Conservation (phyloP, 202 grass and related monocot genomes). For the Schoenoplectus tabernaemontani region DNA sequence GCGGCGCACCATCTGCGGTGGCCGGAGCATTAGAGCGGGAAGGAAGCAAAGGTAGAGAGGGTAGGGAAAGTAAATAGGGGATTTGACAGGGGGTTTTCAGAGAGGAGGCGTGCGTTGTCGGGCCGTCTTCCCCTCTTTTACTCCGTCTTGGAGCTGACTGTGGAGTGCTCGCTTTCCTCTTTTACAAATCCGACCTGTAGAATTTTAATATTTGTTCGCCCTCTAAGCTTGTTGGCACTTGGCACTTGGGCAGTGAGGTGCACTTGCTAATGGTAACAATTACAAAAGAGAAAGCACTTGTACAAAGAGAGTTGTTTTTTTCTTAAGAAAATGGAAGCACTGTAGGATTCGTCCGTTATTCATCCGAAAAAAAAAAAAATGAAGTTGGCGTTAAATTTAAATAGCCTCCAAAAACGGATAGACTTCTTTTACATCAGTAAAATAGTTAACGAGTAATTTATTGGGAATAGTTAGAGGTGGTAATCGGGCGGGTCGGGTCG, state of each 20-base stretch:
- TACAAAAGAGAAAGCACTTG: no score
- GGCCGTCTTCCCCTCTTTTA: neutral
- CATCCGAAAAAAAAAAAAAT: neutral
- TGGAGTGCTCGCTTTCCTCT: conserved; percentile 3
- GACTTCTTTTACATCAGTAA: neutral
- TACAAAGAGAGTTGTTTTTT: neutral
- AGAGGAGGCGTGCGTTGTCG: conserved; percentile 10
- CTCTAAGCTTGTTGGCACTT: neutral
- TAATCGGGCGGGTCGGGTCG: no score
- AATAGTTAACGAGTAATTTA: no score
- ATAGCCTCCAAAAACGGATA: neutral
- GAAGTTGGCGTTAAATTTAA: neutral
- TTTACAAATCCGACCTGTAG: neutral
- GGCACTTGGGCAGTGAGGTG: no score
- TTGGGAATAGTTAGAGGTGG: no score
- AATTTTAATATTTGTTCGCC: neutral
- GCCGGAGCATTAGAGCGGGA: conserved; percentile 10
- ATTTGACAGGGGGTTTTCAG: conserved; percentile 7
- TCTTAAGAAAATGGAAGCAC: neutral
- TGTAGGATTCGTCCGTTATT: neutral
- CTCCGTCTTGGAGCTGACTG: neutral
- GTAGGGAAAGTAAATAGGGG: neutral
- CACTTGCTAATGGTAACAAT: no score
- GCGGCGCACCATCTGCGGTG: conserved; percentile 21
- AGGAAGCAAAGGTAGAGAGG: neutral